Evolutionary conservation across 2,329 filamentous ascomycete genomes (phyloP), one percentile per base, ranked within the genome.

Genomic region (Chrysosporium queenslandicum): DNA sequence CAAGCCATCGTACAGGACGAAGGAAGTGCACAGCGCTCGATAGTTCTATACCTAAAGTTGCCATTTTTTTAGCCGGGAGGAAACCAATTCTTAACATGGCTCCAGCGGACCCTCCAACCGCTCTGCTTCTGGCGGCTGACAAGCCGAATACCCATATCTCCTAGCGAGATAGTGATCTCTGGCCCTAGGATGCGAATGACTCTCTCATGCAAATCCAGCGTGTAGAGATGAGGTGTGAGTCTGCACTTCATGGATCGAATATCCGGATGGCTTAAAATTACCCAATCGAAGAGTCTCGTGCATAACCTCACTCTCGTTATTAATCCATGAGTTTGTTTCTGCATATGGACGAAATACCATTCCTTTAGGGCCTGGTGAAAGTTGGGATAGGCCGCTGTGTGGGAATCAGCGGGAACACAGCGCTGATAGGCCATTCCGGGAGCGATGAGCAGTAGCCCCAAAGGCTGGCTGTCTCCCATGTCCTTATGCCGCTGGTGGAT

Each of bases 301-400:
- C 42, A 39, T 48, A 7, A 30, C 41, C 21, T 54, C 53, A 11
- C 11, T 51, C 20, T 51, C 48, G 9, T 54, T 41, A 8, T 40
- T 30, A 18, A 54, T 61, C 8, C 53, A 59, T 18, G 55, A 65
- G 46, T 64, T 62, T 56, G 57, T 61, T 43, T 62, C 61, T 41
- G 61, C 61, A 46, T 59, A 62, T 50, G 61, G 61, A 1, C 54
- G 60, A 25, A 51, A 37, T 62, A 60, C 51, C 59, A 62, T 51
- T 57, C 54, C 25, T 61, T 57, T 46, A 49, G 48, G 12, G 50
- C 52, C 53, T 25, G 21, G 53, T 46, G 29, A 39, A 48, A 51
- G 37, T 40, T 21, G 9, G 37, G 21, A n/a, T n/a, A n/a, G n/a
- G n/a, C n/a, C n/a, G n/a, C n/a, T n/a, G n/a, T n/a, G n/a, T n/a